Evolutionary conservation across 2,329 filamentous ascomycete genomes (phyloP), one percentile per base, ranked within the genome.

Genomic region (Pseudonectria foliicola): DNA sequence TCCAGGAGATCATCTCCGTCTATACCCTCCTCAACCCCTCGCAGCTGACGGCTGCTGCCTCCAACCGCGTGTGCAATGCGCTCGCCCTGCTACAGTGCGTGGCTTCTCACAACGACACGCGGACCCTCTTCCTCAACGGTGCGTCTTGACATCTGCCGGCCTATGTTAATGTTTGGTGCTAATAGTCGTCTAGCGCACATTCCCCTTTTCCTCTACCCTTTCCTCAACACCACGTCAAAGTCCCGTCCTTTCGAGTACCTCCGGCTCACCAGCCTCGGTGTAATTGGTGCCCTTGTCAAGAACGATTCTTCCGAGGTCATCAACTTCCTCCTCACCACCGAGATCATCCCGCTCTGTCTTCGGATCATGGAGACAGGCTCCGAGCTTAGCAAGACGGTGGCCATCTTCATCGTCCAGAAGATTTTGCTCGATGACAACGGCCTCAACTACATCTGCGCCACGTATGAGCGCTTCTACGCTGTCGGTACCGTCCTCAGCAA

Each of bases 351-450:
- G 8, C 77, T 98, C 10, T 98, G 92, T 61, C 80, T 98, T 29
- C 82, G 92, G 42, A 98, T 98, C 56, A 98, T 98, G 92, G 92
- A 98, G 68, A 98, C 92, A 0, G 92, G 92, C 32, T 95, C 89
- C 1, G 92, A 98, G 64, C 75, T 98, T 41, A 95, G 88, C 71
- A 98, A 98, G 71, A 98, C 92, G 1, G 92, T 98, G 11, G 92
- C 92, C 39, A 98, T 98, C 53, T 98, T 98, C 68, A 98, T 98
- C 53, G 92, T 98, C 13, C 92, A 98, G 64, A 98, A 98, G 73
- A 98, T 98, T 16, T 68, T 98, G 34, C 76, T 98, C 3, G 92
- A 98, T 56, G 92, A 98, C 54, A 90, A 94, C 53, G 92, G 92
- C 4, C 74, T 98, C 43, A 92, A 92, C 55, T 98, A 98, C 63